Evolutionary conservation across 2,329 filamentous ascomycete genomes (phyloP).

Genomic region (Trichophyton rubrum): DNA sequence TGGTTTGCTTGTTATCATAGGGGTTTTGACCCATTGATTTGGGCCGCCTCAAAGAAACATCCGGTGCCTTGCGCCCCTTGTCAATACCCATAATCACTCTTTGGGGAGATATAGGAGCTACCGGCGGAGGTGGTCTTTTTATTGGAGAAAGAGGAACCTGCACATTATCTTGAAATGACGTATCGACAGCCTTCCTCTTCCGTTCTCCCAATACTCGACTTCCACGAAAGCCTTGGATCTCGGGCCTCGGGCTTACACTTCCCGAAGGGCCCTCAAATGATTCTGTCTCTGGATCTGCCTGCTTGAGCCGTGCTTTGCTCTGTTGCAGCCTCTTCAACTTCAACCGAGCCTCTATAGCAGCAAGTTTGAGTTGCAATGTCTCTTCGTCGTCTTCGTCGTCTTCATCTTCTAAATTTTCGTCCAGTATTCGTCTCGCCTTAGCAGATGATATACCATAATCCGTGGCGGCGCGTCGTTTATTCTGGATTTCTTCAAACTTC

Average conservation of each 20-base stretch:
- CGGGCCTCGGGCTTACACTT: not conserved
- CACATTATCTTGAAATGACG: constrained; percentile 30
- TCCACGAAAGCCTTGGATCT: constrained; percentile 7
- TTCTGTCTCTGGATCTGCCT: constrained; percentile 15
- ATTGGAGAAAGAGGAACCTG: constrained; percentile 67
- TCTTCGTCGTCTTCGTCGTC: constrained; percentile 65
- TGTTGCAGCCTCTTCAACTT: constrained; percentile 78
- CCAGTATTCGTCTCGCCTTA: constrained; percentile 11
- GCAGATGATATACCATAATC: constrained; percentile 12
- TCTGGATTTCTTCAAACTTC: constrained; percentile 55
- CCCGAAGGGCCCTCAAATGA: constrained; percentile 11
- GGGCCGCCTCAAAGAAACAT: constrained; percentile 72
- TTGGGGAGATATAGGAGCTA: constrained; percentile 59
- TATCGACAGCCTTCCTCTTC: constrained; percentile 14
- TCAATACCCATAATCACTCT: constrained; percentile 76
- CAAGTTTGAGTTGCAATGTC: constrained; percentile 69
- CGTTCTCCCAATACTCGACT: constrained; percentile 13
- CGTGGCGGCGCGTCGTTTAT: constrained; percentile 41
- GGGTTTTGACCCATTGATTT: constrained; percentile 7
- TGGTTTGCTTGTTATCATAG: not conserved
- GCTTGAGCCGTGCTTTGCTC: constrained; percentile 36
- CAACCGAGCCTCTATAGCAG: constrained; percentile 76
- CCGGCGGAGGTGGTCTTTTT: constrained; percentile 36
- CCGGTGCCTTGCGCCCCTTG: constrained; percentile 66
- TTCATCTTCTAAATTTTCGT: constrained; percentile 15